These are phyloP conservation scores for Plasmodium coatneyi DNA, from an alignment of 169 alveolate genomes.

Conservation along the genomic window DNA sequence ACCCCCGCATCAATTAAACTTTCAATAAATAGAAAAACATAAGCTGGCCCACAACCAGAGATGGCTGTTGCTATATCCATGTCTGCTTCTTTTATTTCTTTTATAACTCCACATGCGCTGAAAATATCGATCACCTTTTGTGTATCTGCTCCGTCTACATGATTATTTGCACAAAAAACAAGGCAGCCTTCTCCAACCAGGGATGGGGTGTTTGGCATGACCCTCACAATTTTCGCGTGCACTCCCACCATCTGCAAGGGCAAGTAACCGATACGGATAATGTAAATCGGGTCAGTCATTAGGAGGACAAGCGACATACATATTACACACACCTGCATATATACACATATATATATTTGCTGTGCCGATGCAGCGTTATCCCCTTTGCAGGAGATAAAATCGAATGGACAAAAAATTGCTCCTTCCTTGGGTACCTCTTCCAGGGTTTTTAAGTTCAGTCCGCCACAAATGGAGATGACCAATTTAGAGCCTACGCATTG, in stretches of 20 bases:
- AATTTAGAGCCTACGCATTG: slow-evolving; percentile 4
- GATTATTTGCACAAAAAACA: slow-evolving; percentile 37
- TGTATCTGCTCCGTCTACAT: slow-evolving; percentile 17
- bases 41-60: slow-evolving; percentile 81
- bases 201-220: slow-evolving; percentile 75
- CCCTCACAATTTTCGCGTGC: slow-evolving; percentile 39
- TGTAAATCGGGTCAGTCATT: background rate
- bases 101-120: slow-evolving; percentile 37
- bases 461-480: slow-evolving; percentile 72
- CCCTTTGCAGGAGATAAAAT: background rate
- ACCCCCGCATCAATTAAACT: slow-evolving; percentile 83
- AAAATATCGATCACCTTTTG: slow-evolving; percentile 28
- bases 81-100: slow-evolving; percentile 63
- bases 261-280: background rate
- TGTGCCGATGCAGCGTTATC: background rate
- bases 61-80: slow-evolving; percentile 64
- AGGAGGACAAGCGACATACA: background rate
- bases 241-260: slow-evolving; percentile 11
- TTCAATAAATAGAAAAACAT: slow-evolving; percentile 78
- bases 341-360: background rate
- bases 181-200: slow-evolving; percentile 65
- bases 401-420: background rate
- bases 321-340: background rate
- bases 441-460: slow-evolving; percentile 26
- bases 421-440: slow-evolving; percentile 30